Percentiles rank a stretch among this genome's conserved stretches.
These are phyloP conservation scores for Conoideocrella luteorostrata DNA, from an alignment of 2,329 filamentous ascomycete species.

Conservation along the genomic window DNA sequence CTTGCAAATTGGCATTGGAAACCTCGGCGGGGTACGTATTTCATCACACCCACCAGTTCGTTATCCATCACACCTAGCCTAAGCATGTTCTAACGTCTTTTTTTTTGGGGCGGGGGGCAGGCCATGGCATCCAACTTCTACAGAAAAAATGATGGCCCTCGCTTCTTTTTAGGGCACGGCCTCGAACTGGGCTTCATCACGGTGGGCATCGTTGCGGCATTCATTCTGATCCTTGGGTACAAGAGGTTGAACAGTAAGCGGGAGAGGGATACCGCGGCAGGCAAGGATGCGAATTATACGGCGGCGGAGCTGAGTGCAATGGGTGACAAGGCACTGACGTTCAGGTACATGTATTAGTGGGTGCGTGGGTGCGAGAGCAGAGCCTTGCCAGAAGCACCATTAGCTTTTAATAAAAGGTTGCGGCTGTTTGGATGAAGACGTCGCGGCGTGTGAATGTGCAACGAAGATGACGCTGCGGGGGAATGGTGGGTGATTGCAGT, in stretches of 20 bases:
- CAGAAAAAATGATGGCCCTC: constrained; percentile 40
- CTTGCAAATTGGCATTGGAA: constrained; percentile 56
- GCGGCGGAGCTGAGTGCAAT: constrained; percentile 47
- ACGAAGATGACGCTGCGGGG: too few species aligned
- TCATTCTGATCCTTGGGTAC: constrained; percentile 45
- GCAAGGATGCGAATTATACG: constrained; percentile 31
- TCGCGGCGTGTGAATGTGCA: too few species aligned
- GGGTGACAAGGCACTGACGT: constrained; percentile 57
- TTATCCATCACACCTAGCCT: background rate
- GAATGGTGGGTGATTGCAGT: too few species aligned
- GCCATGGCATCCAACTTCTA: constrained; percentile 72
- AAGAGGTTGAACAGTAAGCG: constrained; percentile 52
- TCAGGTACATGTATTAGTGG: constrained; percentile 55
- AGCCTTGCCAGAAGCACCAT: too few species aligned
- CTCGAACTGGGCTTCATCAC: constrained; percentile 44
- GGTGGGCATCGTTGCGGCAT: constrained; percentile 37
- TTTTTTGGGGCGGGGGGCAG: too few species aligned
- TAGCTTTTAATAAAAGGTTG: too few species aligned
- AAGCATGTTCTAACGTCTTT: background rate
- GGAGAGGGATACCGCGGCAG: constrained; percentile 35
- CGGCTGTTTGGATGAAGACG: too few species aligned
- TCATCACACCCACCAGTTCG: too few species aligned
- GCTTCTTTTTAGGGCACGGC: constrained; percentile 43
- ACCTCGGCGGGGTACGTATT: constrained; percentile 42
- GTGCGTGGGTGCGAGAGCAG: too few species aligned